A percentile compares a stretch with the other conserved stretches of the same genome.
phyloP scores from a whole-genome alignment of 495 filamentous ascomycete genomes.

The Arthonia radiata region DNA sequence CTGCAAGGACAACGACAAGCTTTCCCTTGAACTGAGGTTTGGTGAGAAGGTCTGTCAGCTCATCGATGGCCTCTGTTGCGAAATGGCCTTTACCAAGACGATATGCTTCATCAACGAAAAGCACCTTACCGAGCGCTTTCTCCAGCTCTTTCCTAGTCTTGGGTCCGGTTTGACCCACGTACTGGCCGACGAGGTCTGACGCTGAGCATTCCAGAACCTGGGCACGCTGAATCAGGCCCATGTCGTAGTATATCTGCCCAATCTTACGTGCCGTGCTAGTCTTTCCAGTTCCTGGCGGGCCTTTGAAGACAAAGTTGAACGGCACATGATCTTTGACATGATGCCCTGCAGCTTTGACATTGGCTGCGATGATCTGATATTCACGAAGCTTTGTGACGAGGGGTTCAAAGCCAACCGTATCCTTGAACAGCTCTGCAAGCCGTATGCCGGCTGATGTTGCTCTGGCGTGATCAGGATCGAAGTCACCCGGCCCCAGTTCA shows the following conservation, averaged over 20 bases:
- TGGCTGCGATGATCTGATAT: conserved; percentile 29
- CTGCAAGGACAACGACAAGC: conserved; percentile 49
- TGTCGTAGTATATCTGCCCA: conserved; percentile 49
- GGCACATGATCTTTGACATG: conserved; percentile 34
- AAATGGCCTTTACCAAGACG: conserved; percentile 30
- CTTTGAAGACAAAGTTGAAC: conserved; percentile 37
- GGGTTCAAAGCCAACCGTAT: conserved; percentile 38
- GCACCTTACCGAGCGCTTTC: conserved; percentile 31
- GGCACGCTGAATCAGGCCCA: conserved; percentile 30
- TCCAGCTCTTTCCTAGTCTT: conserved; percentile 34
- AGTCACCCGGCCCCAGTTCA: conserved; percentile 37
- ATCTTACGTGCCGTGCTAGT: conserved; percentile 46
- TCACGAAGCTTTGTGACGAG: conserved; percentile 31
- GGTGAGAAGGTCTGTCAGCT: conserved; percentile 43
- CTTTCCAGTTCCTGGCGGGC: conserved; percentile 50
- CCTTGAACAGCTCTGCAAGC: conserved; percentile 32
- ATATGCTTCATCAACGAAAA: conserved; percentile 49
- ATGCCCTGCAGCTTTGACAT: conserved; percentile 22
- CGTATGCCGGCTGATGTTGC: conserved; percentile 23
- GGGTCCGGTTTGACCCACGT: conserved; percentile 37
- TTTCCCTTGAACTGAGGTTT: conserved; percentile 36
- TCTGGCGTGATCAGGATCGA: conserved; percentile 42
- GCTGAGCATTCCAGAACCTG: conserved; percentile 36
- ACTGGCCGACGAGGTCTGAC: conserved; percentile 34
- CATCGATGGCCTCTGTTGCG: conserved; percentile 47